Evolutionary conservation across 768 basidiomycete genomes (phyloP).

Genomic region (Boletus insuetus): DNA sequence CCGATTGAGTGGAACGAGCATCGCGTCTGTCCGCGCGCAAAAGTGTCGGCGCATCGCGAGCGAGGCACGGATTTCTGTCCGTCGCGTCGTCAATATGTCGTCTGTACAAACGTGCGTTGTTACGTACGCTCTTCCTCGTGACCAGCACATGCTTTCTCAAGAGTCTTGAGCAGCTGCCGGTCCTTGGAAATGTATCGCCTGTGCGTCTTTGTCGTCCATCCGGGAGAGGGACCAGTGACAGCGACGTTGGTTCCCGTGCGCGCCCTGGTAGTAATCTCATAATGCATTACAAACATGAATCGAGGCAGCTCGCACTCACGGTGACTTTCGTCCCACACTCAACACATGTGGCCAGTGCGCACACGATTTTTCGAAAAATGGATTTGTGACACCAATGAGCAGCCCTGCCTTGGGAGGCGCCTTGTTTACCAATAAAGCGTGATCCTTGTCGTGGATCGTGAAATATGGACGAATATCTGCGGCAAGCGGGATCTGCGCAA

Average conservation of each 20-base stretch:
- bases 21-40: slow-evolving; percentile 75
- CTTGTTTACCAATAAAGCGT: slow-evolving; percentile 70
- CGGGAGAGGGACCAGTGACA: slow-evolving; percentile 54
- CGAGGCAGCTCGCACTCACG: slow-evolving; percentile 34
- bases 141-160: slow-evolving; percentile 60
- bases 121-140: slow-evolving; percentile 52
- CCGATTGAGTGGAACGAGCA: slow-evolving; percentile 86
- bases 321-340: slow-evolving; percentile 54
- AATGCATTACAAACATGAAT: background rate
- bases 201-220: slow-evolving; percentile 78
- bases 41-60: slow-evolving; percentile 77
- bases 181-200: slow-evolving; percentile 87
- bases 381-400: slow-evolving; percentile 85
- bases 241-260: slow-evolving; percentile 3
- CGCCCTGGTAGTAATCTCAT: background rate
- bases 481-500: slow-evolving; percentile 68
- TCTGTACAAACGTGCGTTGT: background rate
- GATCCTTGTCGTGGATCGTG: slow-evolving; percentile 93
- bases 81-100: background rate
- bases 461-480: slow-evolving; percentile 92
- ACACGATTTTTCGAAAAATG: slow-evolving; percentile 77
- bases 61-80: slow-evolving; percentile 57
- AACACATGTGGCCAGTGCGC: slow-evolving; percentile 85
- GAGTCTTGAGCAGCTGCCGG: slow-evolving; percentile 61
- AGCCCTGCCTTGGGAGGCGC: slow-evolving; percentile 76